These are phyloP conservation scores for Globisporangium sylvaticum DNA, from an alignment of 352 stramenopile genomes.

Conservation along the genomic window DNA sequence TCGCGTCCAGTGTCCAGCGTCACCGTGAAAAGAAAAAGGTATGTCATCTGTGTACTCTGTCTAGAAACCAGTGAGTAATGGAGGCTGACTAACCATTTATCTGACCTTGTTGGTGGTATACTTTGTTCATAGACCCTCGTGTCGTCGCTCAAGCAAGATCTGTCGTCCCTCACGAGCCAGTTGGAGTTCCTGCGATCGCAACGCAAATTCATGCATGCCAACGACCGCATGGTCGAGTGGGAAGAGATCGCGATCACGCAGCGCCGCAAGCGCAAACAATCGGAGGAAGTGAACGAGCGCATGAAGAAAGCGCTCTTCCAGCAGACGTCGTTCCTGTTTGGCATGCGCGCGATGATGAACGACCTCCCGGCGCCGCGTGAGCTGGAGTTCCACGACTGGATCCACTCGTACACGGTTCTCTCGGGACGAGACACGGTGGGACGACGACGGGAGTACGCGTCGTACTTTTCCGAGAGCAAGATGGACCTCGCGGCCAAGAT, in stretches of 20 bases:
- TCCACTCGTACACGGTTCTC: constrained; percentile 67
- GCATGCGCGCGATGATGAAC: constrained; percentile 42
- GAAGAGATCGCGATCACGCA: constrained; percentile 62
- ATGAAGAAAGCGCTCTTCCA: constrained; percentile 74
- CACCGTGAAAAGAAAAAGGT: constrained; percentile 66
- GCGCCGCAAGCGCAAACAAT: constrained; percentile 53
- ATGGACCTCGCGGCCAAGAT: constrained; percentile 54
- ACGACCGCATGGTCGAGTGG: constrained; percentile 47
- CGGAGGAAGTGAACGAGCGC: constrained; percentile 43
- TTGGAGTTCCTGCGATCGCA: constrained; percentile 38
- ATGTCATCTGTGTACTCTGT: neutral
- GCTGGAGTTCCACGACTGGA: constrained; percentile 71
- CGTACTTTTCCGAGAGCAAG: constrained; percentile 51
- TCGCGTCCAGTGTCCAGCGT: constrained; percentile 60
- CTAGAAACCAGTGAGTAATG: neutral
- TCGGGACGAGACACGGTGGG: constrained; percentile 22
- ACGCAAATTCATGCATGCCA: constrained; percentile 34
- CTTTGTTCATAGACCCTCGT: constrained; percentile 32
- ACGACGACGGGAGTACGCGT: constrained; percentile 42
- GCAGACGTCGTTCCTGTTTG: constrained; percentile 52
- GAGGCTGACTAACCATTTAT: neutral
- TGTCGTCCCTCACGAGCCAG: constrained; percentile 34
- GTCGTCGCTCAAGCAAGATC: constrained; percentile 40
- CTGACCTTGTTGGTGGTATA: neutral
- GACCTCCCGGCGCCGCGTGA: constrained; percentile 37